These are phyloP conservation scores for Cystoderma amianthinum DNA, from an alignment of 768 basidiomycete genomes.

Conservation along the genomic window DNA sequence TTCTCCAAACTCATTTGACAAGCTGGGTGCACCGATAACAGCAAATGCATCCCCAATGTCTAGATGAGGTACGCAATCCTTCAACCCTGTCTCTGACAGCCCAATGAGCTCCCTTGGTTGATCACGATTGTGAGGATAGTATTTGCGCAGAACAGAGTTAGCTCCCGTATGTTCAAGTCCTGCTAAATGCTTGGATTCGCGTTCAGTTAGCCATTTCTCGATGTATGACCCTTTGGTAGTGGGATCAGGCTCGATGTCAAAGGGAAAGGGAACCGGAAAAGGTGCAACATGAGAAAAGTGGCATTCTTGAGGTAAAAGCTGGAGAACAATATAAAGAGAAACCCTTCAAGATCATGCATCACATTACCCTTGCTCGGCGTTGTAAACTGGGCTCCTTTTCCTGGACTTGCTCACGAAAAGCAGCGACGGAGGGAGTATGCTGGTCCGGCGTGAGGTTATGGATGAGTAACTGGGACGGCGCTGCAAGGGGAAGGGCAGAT, in stretches of 20 bases:
- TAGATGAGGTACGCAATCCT: conserved; percentile 77
- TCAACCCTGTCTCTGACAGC: conserved; percentile 58
- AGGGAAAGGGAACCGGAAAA: conserved; percentile 79
- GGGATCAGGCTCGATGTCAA: conserved; percentile 51
- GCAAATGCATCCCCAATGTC: conserved; percentile 82
- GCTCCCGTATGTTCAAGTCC: conserved; percentile 12
- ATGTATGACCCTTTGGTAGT: conserved; percentile 58
- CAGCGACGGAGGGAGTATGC: conserved; percentile 39
- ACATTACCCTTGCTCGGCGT: conserved; percentile 50
- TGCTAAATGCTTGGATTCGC: conserved; percentile 46
- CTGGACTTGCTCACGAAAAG: conserved; percentile 45
- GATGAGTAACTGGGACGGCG: conserved; percentile 30
- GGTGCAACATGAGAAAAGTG: conserved; percentile 85
- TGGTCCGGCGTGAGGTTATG: conserved; percentile 54
- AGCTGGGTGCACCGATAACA: conserved; percentile 52
- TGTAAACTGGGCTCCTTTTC: conserved; percentile 54
- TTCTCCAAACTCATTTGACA: conserved; percentile 32
- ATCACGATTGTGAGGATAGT: conserved; percentile 41
- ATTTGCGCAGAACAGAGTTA: conserved; percentile 36
- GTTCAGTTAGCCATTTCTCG: conserved; percentile 67
- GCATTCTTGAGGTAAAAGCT: conserved; percentile 42
- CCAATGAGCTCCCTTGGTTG: conserved; percentile 59
- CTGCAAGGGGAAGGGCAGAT: conserved; percentile 45
- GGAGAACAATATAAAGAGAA: background rate
- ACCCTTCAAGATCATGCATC: background rate